Conservation (phyloP, 2,329 filamentous ascomycete species). For the Cytospora leucostoma region DNA sequence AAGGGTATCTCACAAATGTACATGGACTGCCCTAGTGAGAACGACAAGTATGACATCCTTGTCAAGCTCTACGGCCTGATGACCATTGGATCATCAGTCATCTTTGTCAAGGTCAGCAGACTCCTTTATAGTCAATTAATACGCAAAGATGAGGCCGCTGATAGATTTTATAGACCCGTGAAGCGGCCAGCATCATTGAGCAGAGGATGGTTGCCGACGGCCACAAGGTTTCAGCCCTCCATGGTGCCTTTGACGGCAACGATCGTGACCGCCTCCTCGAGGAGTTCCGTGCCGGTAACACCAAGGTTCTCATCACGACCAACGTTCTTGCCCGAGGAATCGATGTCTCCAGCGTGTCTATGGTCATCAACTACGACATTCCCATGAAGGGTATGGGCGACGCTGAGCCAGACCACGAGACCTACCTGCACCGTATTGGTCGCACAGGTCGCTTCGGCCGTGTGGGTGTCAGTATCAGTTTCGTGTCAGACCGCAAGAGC, state of each 20-base stretch:
- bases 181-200: conserved; percentile 83
- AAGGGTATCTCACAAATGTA: conserved; percentile 98
- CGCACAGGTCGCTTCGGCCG: conserved; percentile 96
- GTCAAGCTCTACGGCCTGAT: conserved; percentile 94
- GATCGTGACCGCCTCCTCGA: conserved; percentile 84
- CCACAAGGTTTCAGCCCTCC: conserved; percentile 87
- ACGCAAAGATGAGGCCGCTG: conserved; percentile 21
- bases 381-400: conserved; percentile 76
- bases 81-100: conserved; percentile 96
- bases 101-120: conserved; percentile 81
- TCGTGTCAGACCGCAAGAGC: conserved; percentile 84
- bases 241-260: conserved; percentile 80
- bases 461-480: conserved; percentile 93
- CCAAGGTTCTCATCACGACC: conserved; percentile 96
- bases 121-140: neutral
- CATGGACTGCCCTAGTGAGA: conserved; percentile 82
- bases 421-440: conserved; percentile 96
- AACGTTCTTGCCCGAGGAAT: conserved; percentile 97
- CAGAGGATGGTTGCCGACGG: conserved; percentile 83
- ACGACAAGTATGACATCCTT: conserved; percentile 83
- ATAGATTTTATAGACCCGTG: conserved; percentile 65
- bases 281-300: conserved; percentile 80
- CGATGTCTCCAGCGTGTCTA: conserved; percentile 85
- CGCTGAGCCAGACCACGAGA: conserved; percentile 85
- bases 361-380: conserved; percentile 97